Conservation (phyloP, 768 basidiomycete genomes). For the Gautieria morchelliformis region DNA sequence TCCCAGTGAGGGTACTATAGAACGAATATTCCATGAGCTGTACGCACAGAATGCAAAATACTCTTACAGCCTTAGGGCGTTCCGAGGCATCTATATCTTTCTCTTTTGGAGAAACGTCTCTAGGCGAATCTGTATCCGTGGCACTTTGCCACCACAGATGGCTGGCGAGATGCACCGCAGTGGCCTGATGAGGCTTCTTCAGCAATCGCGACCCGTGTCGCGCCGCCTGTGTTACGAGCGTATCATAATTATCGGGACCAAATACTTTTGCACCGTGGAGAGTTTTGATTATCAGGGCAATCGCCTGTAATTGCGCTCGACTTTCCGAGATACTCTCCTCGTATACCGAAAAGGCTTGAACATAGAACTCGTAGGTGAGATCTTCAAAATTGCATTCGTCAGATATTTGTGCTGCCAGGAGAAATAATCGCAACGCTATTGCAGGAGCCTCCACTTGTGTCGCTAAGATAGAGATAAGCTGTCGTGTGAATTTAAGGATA, state of each 20-base stretch:
- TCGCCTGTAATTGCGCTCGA: slow-evolving; percentile 93
- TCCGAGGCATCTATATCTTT: slow-evolving; percentile 29
- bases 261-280: slow-evolving; percentile 88
- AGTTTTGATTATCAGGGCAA: slow-evolving; percentile 88
- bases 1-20: slow-evolving; percentile 77
- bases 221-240: slow-evolving; percentile 97
- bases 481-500: slow-evolving; percentile 90
- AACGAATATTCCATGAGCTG: slow-evolving; percentile 1
- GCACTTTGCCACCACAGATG: slow-evolving; percentile 98
- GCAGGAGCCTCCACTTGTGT: slow-evolving; percentile 87
- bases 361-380: slow-evolving; percentile 94
- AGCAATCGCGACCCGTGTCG: slow-evolving; percentile 90
- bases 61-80: slow-evolving; percentile 45
- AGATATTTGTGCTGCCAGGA: slow-evolving; percentile 89
- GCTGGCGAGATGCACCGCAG: slow-evolving; percentile 88
- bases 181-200: slow-evolving; percentile 98
- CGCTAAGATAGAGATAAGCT: slow-evolving; percentile 86
- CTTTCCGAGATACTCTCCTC: slow-evolving; percentile 96
- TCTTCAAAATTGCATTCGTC: slow-evolving; percentile 95
- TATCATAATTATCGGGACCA: slow-evolving; percentile 91
- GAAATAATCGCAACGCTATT: slow-evolving; percentile 90
- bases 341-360: slow-evolving; percentile 96
- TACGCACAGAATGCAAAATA: not conserved
- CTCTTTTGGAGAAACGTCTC: slow-evolving; percentile 24
- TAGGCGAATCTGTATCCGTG: slow-evolving; percentile 20